phyloP scores from a whole-genome alignment of 2,329 filamentous ascomycete species.

The Teratosphaeriaceae sp. region DNA sequence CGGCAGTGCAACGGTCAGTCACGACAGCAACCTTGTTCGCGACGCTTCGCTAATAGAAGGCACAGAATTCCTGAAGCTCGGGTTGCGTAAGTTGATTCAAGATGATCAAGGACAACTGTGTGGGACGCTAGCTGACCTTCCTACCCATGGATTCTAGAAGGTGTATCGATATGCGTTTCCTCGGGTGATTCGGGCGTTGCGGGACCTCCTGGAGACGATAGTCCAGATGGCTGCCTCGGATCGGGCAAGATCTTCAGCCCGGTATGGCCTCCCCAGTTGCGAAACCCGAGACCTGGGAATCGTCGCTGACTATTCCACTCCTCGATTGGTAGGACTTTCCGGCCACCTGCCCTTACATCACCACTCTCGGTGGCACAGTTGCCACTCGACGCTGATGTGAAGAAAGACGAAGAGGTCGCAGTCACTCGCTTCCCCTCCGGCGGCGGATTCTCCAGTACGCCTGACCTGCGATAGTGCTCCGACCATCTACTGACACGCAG shows the following conservation, averaged over 20 bases:
- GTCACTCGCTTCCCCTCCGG: conserved; percentile 37
- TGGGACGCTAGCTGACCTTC: no score
- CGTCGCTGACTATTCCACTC: conserved; percentile 32
- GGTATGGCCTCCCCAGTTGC: no score
- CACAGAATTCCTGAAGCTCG: conserved; percentile 40
- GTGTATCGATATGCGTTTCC: conserved; percentile 40
- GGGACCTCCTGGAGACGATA: conserved; percentile 25
- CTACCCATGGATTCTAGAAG: no score
- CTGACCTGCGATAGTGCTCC: background rate
- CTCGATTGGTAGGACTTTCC: conserved; percentile 3
- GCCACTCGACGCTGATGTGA: conserved; percentile 23
- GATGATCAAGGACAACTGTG: no score
- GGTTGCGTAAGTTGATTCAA: no score
- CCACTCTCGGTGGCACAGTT: conserved; percentile 38
- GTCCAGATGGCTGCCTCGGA: conserved; percentile 30
- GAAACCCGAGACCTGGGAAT: no score
- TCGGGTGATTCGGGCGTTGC: conserved; percentile 41
- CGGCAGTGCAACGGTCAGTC: conserved; percentile 34
- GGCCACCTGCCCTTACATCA: conserved; percentile 29
- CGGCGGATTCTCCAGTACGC: conserved; percentile 24
- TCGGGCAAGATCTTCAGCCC: conserved; percentile 10
- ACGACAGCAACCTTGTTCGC: no score
- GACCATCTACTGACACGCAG: conserved; percentile 19
- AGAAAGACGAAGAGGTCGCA: conserved; percentile 32
- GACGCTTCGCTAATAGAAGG: no score